Base-by-base conservation (phyloP, 768 basidiomycete genomes). In the Tulasnella sp. region DNA sequence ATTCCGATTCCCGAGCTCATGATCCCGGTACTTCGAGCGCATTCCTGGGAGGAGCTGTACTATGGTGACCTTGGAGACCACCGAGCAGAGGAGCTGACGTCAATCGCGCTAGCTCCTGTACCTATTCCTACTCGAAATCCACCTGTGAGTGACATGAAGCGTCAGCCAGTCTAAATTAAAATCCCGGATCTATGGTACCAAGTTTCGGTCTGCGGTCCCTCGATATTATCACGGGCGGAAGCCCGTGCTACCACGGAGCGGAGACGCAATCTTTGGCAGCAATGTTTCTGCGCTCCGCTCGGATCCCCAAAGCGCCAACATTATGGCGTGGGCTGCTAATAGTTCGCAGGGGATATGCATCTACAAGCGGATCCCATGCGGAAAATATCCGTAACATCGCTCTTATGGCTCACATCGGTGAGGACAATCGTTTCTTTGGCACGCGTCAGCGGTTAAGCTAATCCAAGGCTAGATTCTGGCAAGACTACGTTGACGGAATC, bases 401-500 rank as follows among this genome's bases (percentile, higher is more conserved):
- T 21, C 88, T 96, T 2, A 93, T 95, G n/a, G 94, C 94, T 62
- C 94, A 96, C 83, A 95, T 96, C 74, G 94, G 94, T 94, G 62
- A 40, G 89, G 80, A 10, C 80, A 62, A 12, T 16, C 27, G 72
- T 76, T 52, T 80, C 48, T 44, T 71, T 72, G 80, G n/a, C 46
- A 56, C n/a, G 38, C 27, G 36, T 77, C 24, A 9, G 36, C 39
- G 9, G 38, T 10, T 9, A 14, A 1, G 39, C 21, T 39, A 31
- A 58, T 39, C 19, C 40, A 72, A 9, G 24, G 27, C 40, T 80
- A 95, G 94, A 96, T 85, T 95, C 94, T 9, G 94, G 94, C 40
- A 96, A 96, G 86, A 96, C 94, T 0, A 96, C 94, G 4, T 84
- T 96, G 36, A 95, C 94, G 1, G 94, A 96, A 85, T 96, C 95